Base-by-base conservation (phyloP, 225 moss, liverwort and hornwort genomes). In the Straminergon stramineum region DNA sequence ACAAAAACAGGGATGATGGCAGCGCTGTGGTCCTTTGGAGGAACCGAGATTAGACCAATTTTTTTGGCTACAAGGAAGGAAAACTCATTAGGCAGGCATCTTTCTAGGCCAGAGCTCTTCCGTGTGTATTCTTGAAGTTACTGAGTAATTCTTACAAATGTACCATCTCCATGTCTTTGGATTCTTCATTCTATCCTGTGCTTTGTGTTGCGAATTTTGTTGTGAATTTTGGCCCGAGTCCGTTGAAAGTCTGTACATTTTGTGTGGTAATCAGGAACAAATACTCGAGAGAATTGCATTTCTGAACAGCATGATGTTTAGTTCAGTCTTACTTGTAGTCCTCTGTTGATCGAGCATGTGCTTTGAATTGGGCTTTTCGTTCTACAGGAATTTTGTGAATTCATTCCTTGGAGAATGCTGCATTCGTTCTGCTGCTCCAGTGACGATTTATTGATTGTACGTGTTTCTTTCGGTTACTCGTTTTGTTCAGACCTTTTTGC, bases 121-220 rank as follows among this genome's bases (percentile, higher is more conserved):
- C 92, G 61, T 89, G 77, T 92, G 90, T 89, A 92, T 92, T 92
- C 90, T 90, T 90, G 81, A 86, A 88, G 86, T 66, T 90, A 79
- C 85, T 87, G 81, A 63, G 87, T 90, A 90, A 90, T 90, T 90
- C 89, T 90, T 90, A 90, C 87, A 90, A 89, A 52, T 93, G 91
- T 92, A 90, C 90, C 90, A 90, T 93, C 92, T 87, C 77, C 82
- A 87, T 84, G 87, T 82, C 57, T 81, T 87, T 65, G 86, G 75
- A 79, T 90, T 91, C 88, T 87, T 81, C 86, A 83, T 90, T 79
- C 80, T 20, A 86, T 48, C 87, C 71, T 84, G 74, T 53, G 55
- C 78, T 13, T 51, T 32, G 64, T 77, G 71, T 53, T 81, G 89
- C 51, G 19, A 71, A 11, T 67, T 51, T 52, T 75, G 75, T 20